Percentiles rank a stretch among this genome's conserved stretches.
phyloP scores from a whole-genome alignment of 495 filamentous ascomycete genomes.

The Penicillium verhagenii region DNA sequence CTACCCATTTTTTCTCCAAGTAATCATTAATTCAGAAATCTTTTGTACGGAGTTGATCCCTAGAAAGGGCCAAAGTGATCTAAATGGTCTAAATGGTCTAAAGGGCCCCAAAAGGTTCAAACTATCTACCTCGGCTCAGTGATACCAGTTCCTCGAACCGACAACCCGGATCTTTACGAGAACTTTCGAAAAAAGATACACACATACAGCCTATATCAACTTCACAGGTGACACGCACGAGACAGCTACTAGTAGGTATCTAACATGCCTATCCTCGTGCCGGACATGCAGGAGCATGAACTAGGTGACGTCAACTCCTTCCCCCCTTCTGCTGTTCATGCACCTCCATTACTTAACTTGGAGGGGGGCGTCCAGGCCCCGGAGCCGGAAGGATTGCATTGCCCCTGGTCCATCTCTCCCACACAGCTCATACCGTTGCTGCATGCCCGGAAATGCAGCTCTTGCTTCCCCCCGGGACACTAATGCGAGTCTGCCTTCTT shows the following conservation, averaged over 20 bases:
- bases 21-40: no score
- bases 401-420: slow-evolving; percentile 7
- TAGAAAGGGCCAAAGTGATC: no score
- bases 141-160: neutral
- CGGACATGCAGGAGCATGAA: neutral
- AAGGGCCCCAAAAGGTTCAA: no score
- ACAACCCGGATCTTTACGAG: neutral
- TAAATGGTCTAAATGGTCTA: no score
- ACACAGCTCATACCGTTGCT: slow-evolving; percentile 18
- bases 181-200: no score
- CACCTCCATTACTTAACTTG: slow-evolving; percentile 11
- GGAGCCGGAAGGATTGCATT: slow-evolving; percentile 1
- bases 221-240: no score
- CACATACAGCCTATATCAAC: no score
- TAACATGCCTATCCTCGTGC: neutral
- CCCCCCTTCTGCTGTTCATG: slow-evolving; percentile 13
- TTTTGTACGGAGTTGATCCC: no score
- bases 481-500: slow-evolving; percentile 34
- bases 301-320: slow-evolving; percentile 18
- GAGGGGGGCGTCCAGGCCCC: neutral
- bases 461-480: slow-evolving; percentile 36
- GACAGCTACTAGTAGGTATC: no score
- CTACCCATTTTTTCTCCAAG: no score
- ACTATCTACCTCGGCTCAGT: neutral
- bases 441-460: slow-evolving; percentile 26